Conservation (phyloP, 805 yeast species). For the Zygosaccharomyces kombuchaensis region DNA sequence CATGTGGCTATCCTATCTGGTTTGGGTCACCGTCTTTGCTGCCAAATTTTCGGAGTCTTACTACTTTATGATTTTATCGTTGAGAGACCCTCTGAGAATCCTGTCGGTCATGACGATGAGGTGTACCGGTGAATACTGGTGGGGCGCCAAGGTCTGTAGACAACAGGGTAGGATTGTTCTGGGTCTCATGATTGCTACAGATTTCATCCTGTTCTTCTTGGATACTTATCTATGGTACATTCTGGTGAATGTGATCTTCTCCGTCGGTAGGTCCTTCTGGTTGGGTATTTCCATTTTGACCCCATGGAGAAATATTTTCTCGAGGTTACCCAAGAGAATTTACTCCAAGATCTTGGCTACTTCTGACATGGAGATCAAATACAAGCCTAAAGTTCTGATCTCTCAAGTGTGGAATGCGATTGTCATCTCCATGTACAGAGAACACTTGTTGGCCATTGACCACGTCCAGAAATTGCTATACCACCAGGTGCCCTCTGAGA, state of each 20-base stretch:
- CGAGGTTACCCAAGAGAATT: conserved; percentile 97
- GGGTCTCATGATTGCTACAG: conserved; percentile 90
- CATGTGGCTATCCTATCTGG: conserved; percentile 91
- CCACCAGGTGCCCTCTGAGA: conserved; percentile 97
- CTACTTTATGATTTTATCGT: conserved; percentile 79
- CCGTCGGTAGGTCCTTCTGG: conserved; percentile 96
- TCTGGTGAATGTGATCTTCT: conserved; percentile 88
- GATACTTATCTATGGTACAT: conserved; percentile 99
- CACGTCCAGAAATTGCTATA: conserved; percentile 96
- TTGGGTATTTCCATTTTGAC: conserved; percentile 98
- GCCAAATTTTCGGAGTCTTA: conserved; percentile 91
- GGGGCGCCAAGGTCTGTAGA: conserved; percentile 63
- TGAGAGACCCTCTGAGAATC: conserved; percentile 92
- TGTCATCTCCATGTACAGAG: conserved; percentile 99
- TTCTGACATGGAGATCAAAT: conserved; percentile 97
- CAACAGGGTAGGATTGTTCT: conserved; percentile 86
- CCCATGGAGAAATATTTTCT: conserved; percentile 99
- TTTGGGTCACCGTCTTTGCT: conserved; percentile 85
- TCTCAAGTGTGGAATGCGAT: conserved; percentile 99
- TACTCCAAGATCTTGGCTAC: conserved; percentile 97
- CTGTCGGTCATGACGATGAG: conserved; percentile 83
- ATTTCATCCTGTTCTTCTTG: conserved; percentile 91
- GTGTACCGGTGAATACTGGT: conserved; percentile 95
- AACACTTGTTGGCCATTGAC: conserved; percentile 94
- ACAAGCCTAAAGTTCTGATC: conserved; percentile 95